These are phyloP conservation scores for Trichoderma erinaceum DNA, from an alignment of 495 filamentous ascomycete species.

Conservation along the genomic window DNA sequence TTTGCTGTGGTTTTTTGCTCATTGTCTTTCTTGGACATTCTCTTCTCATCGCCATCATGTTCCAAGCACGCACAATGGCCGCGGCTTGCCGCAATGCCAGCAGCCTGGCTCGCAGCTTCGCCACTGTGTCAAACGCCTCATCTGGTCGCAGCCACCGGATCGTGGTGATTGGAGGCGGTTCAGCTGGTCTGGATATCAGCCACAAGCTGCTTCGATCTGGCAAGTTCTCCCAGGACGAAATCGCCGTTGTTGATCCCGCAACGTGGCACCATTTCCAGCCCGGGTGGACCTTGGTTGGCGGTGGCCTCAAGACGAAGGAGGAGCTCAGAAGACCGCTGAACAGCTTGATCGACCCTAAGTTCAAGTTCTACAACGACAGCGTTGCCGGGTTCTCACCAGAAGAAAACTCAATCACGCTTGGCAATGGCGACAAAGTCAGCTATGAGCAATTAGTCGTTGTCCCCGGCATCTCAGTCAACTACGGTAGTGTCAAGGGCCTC, in stretches of 20 bases:
- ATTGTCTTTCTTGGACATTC: not conserved
- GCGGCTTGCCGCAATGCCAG: not conserved
- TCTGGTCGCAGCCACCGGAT: constrained; percentile 47
- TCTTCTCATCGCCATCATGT: not conserved
- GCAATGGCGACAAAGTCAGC: constrained; percentile 50
- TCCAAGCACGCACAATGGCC: not conserved
- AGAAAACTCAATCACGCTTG: constrained; percentile 52
- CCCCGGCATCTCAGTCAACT: constrained; percentile 55
- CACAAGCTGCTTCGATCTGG: constrained; percentile 56
- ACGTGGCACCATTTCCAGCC: constrained; percentile 65
- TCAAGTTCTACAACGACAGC: constrained; percentile 53
- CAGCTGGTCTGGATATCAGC: constrained; percentile 55
- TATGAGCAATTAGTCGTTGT: constrained; percentile 63
- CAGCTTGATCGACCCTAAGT: constrained; percentile 50
- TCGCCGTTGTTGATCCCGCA: constrained; percentile 61
- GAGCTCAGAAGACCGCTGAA: constrained; percentile 47
- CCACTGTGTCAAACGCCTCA: constrained; percentile 40
- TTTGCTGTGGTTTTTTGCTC: not conserved
- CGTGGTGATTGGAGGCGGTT: constrained; percentile 58
- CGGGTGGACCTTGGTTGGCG: constrained; percentile 64
- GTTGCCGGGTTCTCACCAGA: constrained; percentile 51
- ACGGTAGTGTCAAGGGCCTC: constrained; percentile 50
- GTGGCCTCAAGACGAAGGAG: constrained; percentile 54
- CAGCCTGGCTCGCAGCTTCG: constrained; percentile 20
- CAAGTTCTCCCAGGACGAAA: constrained; percentile 52